Evolutionary conservation across 768 basidiomycete genomes (phyloP).

Genomic region (Lactifluus hygrophoroides): DNA sequence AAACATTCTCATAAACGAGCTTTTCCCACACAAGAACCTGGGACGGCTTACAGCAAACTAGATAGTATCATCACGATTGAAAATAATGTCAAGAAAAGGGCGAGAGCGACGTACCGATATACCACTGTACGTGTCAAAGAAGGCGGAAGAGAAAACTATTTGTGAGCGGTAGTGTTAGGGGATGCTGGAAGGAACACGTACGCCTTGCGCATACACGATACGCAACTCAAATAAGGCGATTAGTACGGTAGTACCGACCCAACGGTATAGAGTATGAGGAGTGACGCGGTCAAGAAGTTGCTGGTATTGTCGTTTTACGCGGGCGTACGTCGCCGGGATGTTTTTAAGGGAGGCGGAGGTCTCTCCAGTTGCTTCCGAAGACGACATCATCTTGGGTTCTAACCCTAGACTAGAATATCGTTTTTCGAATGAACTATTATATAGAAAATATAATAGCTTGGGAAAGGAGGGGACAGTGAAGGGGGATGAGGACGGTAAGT

Average conservation of each 20-base stretch:
- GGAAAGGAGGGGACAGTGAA: not conserved
- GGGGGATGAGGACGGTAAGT: not conserved
- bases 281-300: conserved; percentile 87
- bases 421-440: conserved; percentile 6
- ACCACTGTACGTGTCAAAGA: conserved; percentile 51
- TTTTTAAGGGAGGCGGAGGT: conserved; percentile 25
- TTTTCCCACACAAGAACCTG: not conserved
- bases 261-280: conserved; percentile 82
- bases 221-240: conserved; percentile 72
- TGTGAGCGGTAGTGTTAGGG: conserved; percentile 1
- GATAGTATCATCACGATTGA: conserved; percentile 6
- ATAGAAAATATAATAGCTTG: not conserved
- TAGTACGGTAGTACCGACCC: conserved; percentile 69
- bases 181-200: not conserved
- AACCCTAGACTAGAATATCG: not conserved
- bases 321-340: conserved; percentile 32
- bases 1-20: not conserved
- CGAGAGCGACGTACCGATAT: conserved; percentile 60
- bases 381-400: conserved; percentile 17
- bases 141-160: not conserved
- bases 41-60: conserved; percentile 62
- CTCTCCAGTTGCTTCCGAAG: conserved; percentile 11
- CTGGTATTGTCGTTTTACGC: conserved; percentile 73
- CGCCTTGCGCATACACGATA: conserved; percentile 79
- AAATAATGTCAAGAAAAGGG: not conserved